Conservation (phyloP, 805 yeast genomes). For the Spencermartinsiella europaea region DNA sequence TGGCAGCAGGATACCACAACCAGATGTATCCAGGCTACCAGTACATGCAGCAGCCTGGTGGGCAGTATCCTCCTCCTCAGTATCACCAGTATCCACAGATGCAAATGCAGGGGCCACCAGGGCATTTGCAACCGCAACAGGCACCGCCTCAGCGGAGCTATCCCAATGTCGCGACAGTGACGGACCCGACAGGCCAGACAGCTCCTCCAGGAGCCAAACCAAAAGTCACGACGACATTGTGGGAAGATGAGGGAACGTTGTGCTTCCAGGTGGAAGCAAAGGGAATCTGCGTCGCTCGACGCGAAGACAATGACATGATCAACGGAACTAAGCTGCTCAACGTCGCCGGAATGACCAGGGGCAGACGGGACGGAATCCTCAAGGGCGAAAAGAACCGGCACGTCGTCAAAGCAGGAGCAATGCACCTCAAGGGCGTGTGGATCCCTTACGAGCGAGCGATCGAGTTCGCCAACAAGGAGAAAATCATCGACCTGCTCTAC, state of each 20-base stretch:
- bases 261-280: slow-evolving; percentile 84
- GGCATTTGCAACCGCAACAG: slow-evolving; percentile 10
- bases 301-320: slow-evolving; percentile 81
- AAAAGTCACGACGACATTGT: slow-evolving; percentile 72
- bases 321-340: slow-evolving; percentile 77
- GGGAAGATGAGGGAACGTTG: slow-evolving; percentile 82
- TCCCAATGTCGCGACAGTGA: slow-evolving; percentile 1
- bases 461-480: slow-evolving; percentile 77
- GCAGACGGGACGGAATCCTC: slow-evolving; percentile 77
- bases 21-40: slow-evolving; percentile 3
- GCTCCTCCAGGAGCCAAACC: slow-evolving; percentile 43
- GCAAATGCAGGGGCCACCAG: slow-evolving; percentile 9
- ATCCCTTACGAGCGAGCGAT: slow-evolving; percentile 79
- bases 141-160: slow-evolving; percentile 7
- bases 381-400: slow-evolving; percentile 73
- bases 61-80: slow-evolving; percentile 10
- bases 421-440: slow-evolving; percentile 88
- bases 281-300: slow-evolving; percentile 71
- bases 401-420: slow-evolving; percentile 82
- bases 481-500: slow-evolving; percentile 59
- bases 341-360: slow-evolving; percentile 85
- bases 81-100: slow-evolving; percentile 10
- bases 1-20: not conserved
- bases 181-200: not conserved
- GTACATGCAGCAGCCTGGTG: slow-evolving; percentile 12